Base-by-base conservation (phyloP, 352 stramenopile species). In the Pythium graminicola region DNA sequence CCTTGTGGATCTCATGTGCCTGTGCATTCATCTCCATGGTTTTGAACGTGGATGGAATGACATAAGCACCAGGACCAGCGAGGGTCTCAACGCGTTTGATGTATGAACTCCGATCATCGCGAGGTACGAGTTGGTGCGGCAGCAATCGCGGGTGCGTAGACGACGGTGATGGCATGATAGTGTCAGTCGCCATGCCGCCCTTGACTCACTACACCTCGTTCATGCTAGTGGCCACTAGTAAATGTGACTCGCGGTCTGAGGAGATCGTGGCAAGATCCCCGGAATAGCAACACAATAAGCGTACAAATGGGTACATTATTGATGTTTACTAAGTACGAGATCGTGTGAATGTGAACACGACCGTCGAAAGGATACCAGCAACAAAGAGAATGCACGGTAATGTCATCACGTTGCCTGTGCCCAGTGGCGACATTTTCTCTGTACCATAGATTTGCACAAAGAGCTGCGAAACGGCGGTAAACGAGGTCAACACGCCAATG, bases 381-480 rank as follows among this genome's bases (percentile, higher is more conserved):
- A 58, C 59, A 46, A 89, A 89, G 20, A 89, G 60, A 42, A 86
- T 64, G 38, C 73, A 79, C 3, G 78, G 70, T 29, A 89, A 59
- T 1, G 70, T 70, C 39, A 87, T 70, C 24, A 81, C 66, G 36
- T 88, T 86, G 36, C 64, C 67, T 5, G 72, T 86, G 20, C 76
- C 79, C 26, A 88, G 6, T 0, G 74, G 73, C 2, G 79, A 60
- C 47, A 88, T 79, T 16, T 70, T 71, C 32, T 85, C 72, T 1
- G 80, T 82, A 46, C 79, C 79, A 48, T 88, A 90, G 27, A 88
- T 58, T 53, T 86, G 76, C 29, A 87, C 76, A 19, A 77, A 82
- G 38, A 90, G 57, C 46, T 90, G 72, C 2, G 73, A 80, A n/a
- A 65, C 67, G 16, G 73, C 65, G 4, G 70, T 65, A 48, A 88